Percentiles rank a stretch among this genome's conserved stretches.
Evolutionary conservation across 2,329 filamentous ascomycete genomes (phyloP).

Genomic region (Epicoccum sorghinum): DNA sequence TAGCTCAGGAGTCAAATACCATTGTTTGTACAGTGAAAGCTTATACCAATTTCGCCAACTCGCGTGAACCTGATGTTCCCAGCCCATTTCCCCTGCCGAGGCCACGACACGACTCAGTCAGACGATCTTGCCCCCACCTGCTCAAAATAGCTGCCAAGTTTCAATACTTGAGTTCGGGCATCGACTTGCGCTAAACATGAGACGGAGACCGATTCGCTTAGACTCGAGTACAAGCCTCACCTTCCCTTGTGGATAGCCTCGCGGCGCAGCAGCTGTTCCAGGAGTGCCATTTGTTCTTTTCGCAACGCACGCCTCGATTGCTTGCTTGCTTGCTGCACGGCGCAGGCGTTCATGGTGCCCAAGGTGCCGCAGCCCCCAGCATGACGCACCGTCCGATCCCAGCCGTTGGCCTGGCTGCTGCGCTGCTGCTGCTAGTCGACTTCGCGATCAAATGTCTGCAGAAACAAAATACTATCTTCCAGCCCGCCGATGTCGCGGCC

Average conservation of each 20-base stretch:
- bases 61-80: too few species aligned
- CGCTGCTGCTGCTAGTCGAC: slow-evolving; percentile 30
- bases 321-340: neutral
- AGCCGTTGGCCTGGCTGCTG: slow-evolving; percentile 27
- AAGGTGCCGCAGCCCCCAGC: slow-evolving; percentile 1
- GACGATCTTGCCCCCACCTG: slow-evolving; percentile 11
- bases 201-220: slow-evolving; percentile 17
- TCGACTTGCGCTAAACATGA: slow-evolving; percentile 15
- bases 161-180: slow-evolving; percentile 10
- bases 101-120: slow-evolving; percentile 8
- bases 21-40: neutral
- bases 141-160: slow-evolving; percentile 20
- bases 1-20: slow-evolving; percentile 4
- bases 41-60: too few species aligned
- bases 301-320: neutral
- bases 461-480: slow-evolving; percentile 33
- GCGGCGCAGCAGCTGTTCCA: slow-evolving; percentile 12
- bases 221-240: slow-evolving; percentile 14
- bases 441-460: slow-evolving; percentile 31
- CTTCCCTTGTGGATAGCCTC: neutral
- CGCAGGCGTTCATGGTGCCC: slow-evolving; percentile 12
- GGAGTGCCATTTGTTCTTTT: slow-evolving; percentile 10
- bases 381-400: slow-evolving; percentile 24
- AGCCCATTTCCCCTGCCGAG: neutral
- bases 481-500: slow-evolving; percentile 17